These are phyloP conservation scores for Halophytophthora polymorphica DNA, from an alignment of 352 stramenopile genomes.

Conservation along the genomic window DNA sequence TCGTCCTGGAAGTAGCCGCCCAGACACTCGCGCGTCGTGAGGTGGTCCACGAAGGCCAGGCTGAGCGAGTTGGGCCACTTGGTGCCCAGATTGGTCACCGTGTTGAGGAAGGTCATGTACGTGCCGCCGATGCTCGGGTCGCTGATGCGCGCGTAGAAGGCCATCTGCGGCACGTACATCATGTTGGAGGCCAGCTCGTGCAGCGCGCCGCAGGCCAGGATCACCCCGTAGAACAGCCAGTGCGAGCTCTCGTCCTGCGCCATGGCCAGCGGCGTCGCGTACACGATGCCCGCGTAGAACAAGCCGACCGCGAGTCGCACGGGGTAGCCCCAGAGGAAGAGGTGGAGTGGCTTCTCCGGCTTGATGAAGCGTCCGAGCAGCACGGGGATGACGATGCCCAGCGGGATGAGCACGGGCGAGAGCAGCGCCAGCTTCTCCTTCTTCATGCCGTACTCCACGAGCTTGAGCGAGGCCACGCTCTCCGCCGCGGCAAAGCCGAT, in stretches of 20 bases:
- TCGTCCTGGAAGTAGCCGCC: slow-evolving; percentile 66
- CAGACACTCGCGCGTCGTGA: slow-evolving; percentile 79
- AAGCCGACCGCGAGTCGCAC: slow-evolving; percentile 81
- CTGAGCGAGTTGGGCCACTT: slow-evolving; percentile 92
- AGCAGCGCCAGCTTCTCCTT: slow-evolving; percentile 92
- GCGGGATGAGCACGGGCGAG: slow-evolving; percentile 81
- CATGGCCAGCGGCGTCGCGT: slow-evolving; percentile 78
- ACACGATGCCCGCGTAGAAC: slow-evolving; percentile 81
- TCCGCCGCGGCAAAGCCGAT: slow-evolving; percentile 92
- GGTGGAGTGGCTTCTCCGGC: slow-evolving; percentile 59
- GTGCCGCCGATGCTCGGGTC: slow-evolving; percentile 97
- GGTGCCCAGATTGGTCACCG: slow-evolving; percentile 96
- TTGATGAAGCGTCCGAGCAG: slow-evolving; percentile 77
- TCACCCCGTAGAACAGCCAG: slow-evolving; percentile 76
- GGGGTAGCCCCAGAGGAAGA: slow-evolving; percentile 83
- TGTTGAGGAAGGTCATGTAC: slow-evolving; percentile 99
- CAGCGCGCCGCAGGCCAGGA: slow-evolving; percentile 62
- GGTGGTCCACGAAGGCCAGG: slow-evolving; percentile 75
- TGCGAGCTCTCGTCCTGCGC: slow-evolving; percentile 70
- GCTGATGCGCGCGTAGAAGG: slow-evolving; percentile 97
- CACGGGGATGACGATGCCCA: slow-evolving; percentile 87
- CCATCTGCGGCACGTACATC: slow-evolving; percentile 97
- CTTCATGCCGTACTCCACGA: slow-evolving; percentile 89
- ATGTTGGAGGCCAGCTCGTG: slow-evolving; percentile 88
- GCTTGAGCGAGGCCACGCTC: slow-evolving; percentile 89